Percentiles rank a stretch among this genome's conserved stretches.
phyloP scores from a whole-genome alignment of 163 green algal genomes.

The Volvox carteri region DNA sequence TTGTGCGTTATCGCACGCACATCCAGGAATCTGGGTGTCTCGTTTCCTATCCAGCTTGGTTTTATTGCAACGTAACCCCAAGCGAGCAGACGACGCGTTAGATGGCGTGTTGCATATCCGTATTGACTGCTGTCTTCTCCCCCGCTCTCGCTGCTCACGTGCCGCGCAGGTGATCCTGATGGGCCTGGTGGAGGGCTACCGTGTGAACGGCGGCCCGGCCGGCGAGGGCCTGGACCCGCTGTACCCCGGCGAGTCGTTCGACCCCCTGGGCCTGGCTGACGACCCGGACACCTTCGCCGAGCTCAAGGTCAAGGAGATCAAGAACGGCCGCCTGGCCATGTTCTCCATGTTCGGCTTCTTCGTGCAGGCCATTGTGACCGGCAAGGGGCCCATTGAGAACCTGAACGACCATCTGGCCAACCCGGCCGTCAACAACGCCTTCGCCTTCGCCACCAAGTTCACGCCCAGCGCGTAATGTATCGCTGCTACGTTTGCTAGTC shows the following conservation, averaged over 20 bases:
- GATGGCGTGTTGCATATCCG: no score
- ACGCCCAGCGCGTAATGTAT: constrained; percentile 73
- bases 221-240: constrained; percentile 74
- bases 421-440: constrained; percentile 82
- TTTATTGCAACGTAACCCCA: no score
- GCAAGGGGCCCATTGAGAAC: constrained; percentile 86
- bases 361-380: constrained; percentile 88
- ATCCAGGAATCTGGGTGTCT: no score
- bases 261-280: constrained; percentile 82
- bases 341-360: constrained; percentile 88
- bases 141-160: no score
- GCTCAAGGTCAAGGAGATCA: constrained; percentile 85
- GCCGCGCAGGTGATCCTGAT: constrained; percentile 89
- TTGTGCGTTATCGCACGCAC: no score
- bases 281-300: constrained; percentile 83
- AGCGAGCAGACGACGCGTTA: no score
- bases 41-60: no score
- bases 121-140: no score
- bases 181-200: constrained; percentile 91
- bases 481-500: no score
- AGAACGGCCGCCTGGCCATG: constrained; percentile 93
- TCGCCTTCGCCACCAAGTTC: constrained; percentile 86
- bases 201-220: constrained; percentile 81
- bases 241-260: constrained; percentile 73
- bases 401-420: constrained; percentile 84